Percentiles rank a stretch among this genome's conserved stretches.
phyloP scores from a whole-genome alignment of 192 early-diverging fungal genomes.

The Coemansia guatemalensis region DNA sequence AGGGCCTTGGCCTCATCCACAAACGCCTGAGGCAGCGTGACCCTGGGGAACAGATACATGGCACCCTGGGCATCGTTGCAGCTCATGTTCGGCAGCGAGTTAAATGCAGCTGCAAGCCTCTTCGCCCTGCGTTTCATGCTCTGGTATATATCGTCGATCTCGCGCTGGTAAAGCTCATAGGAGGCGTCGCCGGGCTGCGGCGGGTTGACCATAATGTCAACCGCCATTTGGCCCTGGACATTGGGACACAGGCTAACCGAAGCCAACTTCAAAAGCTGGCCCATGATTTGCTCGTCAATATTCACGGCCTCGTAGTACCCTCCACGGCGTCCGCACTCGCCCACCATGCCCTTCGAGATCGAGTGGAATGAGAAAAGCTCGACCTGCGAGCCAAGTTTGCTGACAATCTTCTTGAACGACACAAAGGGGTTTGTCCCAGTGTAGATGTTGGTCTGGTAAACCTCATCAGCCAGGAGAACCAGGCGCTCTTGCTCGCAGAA shows the following conservation, averaged over 20 bases:
- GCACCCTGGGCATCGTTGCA: constrained; percentile 91
- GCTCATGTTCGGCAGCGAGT: constrained; percentile 75
- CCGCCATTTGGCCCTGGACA: constrained; percentile 92
- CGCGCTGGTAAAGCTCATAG: constrained; percentile 69
- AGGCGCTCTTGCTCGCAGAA: constrained; percentile 83
- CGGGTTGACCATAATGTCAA: constrained; percentile 91
- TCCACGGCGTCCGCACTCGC: constrained; percentile 96
- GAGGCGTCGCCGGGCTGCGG: constrained; percentile 79
- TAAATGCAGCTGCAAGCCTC: constrained; percentile 75
- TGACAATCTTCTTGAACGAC: constrained; percentile 94
- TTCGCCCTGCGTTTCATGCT: constrained; percentile 78
- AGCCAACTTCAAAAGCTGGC: constrained; percentile 90
- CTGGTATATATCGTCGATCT: constrained; percentile 72
- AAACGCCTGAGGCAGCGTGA: constrained; percentile 73
- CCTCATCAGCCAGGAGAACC: constrained; percentile 94
- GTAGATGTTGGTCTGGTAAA: constrained; percentile 98
- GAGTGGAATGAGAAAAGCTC: constrained; percentile 97
- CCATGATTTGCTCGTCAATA: constrained; percentile 73
- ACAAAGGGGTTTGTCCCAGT: constrained; percentile 79
- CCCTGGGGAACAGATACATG: constrained; percentile 95
- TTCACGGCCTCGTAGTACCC: constrained; percentile 96
- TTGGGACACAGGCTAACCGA: constrained; percentile 94
- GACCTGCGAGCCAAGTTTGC: constrained; percentile 69
- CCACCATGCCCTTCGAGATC: constrained; percentile 97
- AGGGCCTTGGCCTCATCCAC: constrained; percentile 71